phyloP scores from a whole-genome alignment of 345 rosid genomes.

The Viola odorata region DNA sequence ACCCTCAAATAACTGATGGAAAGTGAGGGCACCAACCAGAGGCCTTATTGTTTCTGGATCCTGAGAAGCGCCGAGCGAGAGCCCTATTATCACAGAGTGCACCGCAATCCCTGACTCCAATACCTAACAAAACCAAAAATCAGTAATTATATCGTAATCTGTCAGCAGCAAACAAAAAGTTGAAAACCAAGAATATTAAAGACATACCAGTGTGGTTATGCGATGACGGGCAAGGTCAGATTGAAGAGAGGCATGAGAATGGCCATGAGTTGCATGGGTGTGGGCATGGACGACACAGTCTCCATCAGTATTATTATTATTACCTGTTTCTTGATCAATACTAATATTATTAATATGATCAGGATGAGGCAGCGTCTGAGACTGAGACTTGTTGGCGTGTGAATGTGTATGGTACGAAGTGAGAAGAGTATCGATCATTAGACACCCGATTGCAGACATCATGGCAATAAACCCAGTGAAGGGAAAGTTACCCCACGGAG shows the following conservation, averaged over 20 bases:
- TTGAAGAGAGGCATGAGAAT: conserved; percentile 18
- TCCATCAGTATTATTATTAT: too few relatives aligned
- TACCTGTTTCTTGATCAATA: too few relatives aligned
- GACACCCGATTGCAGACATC: conserved; percentile 34
- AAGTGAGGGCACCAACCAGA: conserved; percentile 17
- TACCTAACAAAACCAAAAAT: too few relatives aligned
- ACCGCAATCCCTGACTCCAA: conserved; percentile 27
- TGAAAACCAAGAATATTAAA: too few relatives aligned
- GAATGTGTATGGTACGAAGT: conserved; percentile 30
- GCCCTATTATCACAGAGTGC: conserved; percentile 27
- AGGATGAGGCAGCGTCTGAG: not conserved
- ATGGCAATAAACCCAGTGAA: conserved; percentile 47
- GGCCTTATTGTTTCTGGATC: conserved; percentile 26
- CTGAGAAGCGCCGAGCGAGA: conserved; percentile 24
- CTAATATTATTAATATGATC: too few relatives aligned
- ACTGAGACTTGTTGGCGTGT: not conserved
- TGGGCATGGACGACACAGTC: conserved; percentile 14
- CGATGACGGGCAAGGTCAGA: conserved; percentile 44
- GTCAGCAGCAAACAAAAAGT: too few relatives aligned
- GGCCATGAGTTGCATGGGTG: conserved; percentile 37
- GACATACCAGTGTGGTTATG: conserved; percentile 39
- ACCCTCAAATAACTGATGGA: conserved; percentile 26
- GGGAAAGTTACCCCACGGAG: too few relatives aligned
- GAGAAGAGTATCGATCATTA: conserved; percentile 47
- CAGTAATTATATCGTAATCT: too few relatives aligned